A percentile compares a stretch with the other conserved stretches of the same genome.
phyloP scores from a whole-genome alignment of 2,329 filamentous ascomycete species.

The Atkinsonella texensis region DNA sequence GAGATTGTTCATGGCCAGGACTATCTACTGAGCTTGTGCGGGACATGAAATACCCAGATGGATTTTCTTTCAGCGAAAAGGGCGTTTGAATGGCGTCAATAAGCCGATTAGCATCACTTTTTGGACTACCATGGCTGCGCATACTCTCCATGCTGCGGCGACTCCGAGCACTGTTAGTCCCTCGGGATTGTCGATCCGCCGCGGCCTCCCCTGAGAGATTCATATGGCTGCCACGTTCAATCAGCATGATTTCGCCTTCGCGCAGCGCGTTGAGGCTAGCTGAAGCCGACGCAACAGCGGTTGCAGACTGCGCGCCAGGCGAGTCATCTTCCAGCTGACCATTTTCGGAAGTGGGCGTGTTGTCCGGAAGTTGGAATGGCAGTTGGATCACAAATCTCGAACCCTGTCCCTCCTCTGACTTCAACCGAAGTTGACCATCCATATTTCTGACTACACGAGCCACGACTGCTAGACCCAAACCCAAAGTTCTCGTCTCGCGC shows the following conservation, averaged over 20 bases:
- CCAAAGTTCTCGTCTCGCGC: constrained; percentile 40
- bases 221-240: constrained; percentile 32
- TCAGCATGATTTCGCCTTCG: constrained; percentile 48
- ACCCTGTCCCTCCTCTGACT: constrained; percentile 71
- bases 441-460: constrained; percentile 79
- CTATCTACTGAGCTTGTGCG: constrained; percentile 9
- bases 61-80: constrained; percentile 27
- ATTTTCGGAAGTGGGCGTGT: constrained; percentile 16
- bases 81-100: constrained; percentile 61
- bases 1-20: constrained; percentile 6
- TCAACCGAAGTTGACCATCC: constrained; percentile 75
- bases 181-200: constrained; percentile 4
- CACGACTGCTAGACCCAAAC: constrained; percentile 79
- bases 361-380: constrained; percentile 53
- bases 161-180: constrained; percentile 12
- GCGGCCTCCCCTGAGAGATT: constrained; percentile 10
- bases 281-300: constrained; percentile 11
- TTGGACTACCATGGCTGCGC: constrained; percentile 34
- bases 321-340: constrained; percentile 4
- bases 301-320: constrained; percentile 5
- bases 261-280: constrained; percentile 17
- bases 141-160: constrained; percentile 27
- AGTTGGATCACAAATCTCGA: constrained; percentile 73
- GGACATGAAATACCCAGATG: constrained; percentile 19
- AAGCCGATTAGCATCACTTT: constrained; percentile 55